Evolutionary conservation across 257 asterid species (phyloP).

Genomic region (Rauvolfia tetraphylla): DNA sequence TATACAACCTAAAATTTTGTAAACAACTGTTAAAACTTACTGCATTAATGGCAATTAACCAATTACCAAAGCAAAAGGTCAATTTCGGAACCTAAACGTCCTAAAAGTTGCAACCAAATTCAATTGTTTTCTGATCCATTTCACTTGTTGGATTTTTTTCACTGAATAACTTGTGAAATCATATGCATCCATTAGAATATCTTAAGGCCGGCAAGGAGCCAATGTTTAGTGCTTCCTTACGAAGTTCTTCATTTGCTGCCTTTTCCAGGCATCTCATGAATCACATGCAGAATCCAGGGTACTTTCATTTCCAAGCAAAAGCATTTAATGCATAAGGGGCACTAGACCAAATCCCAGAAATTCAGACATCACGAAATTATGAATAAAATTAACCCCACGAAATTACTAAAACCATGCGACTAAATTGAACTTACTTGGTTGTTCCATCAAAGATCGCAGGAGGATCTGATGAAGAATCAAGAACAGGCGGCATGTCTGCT

Average conservation of each 20-base stretch:
- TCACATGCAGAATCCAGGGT: background rate
- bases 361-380: too few relatives aligned
- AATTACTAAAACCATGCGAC: background rate
- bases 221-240: background rate
- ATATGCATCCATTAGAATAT: background rate
- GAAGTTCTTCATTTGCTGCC: background rate
- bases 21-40: too few relatives aligned
- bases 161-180: background rate
- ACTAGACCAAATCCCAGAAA: background rate
- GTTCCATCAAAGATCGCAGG: conserved; percentile 83
- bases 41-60: conserved; percentile 13
- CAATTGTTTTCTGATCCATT: too few relatives aligned
- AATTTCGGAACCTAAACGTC: too few relatives aligned
- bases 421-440: conserved; percentile 50
- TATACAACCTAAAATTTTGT: conserved; percentile 81
- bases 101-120: too few relatives aligned
- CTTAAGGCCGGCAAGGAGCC: background rate
- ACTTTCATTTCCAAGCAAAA: too few relatives aligned
- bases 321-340: background rate
- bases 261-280: background rate
- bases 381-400: too few relatives aligned
- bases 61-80: background rate
- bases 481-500: conserved; percentile 67
- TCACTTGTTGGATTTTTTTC: too few relatives aligned
- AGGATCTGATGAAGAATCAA: conserved; percentile 79